phyloP scores from a whole-genome alignment of 2,329 filamentous ascomycete species.

The Thielaviopsis musarum region DNA sequence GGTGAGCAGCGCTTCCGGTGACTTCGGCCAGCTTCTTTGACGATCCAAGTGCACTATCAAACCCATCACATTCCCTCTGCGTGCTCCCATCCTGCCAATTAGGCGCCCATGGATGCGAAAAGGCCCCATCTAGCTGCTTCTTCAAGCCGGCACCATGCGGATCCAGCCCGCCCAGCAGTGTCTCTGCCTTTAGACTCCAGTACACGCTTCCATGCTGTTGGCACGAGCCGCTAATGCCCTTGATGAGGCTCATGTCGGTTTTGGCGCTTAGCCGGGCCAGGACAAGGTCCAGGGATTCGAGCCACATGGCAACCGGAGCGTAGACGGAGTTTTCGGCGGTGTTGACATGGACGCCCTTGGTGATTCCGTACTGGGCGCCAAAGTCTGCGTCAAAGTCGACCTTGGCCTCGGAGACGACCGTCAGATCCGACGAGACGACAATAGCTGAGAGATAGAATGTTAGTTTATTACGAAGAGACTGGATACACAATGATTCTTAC shows the following conservation, averaged over 20 bases:
- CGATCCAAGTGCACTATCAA: slow-evolving; percentile 55
- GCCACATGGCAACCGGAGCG: slow-evolving; percentile 84
- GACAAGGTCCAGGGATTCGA: slow-evolving; percentile 81
- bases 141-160: slow-evolving; percentile 39
- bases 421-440: slow-evolving; percentile 67
- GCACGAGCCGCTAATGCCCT: slow-evolving; percentile 75
- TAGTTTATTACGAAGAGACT: not conserved
- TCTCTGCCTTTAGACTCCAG: slow-evolving; percentile 59
- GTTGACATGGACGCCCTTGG: slow-evolving; percentile 77
- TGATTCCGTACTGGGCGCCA: slow-evolving; percentile 53
- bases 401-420: slow-evolving; percentile 68
- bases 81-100: slow-evolving; percentile 99
- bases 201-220: slow-evolving; percentile 98
- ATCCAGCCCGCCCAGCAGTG: slow-evolving; percentile 44
- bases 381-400: slow-evolving; percentile 90
- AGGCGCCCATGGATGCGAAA: slow-evolving; percentile 74
- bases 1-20: slow-evolving; percentile 87
- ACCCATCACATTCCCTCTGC: slow-evolving; percentile 76
- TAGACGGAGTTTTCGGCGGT: slow-evolving; percentile 75
- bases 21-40: slow-evolving; percentile 53
- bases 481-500: slow-evolving; percentile 23
- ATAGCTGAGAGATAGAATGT: slow-evolving; percentile 37
- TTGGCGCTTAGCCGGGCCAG: slow-evolving; percentile 52
- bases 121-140: slow-evolving; percentile 54
- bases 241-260: slow-evolving; percentile 52